phyloP scores from a whole-genome alignment of 306 rosid genomes.

The Trichosanthes cucumerina region DNA sequence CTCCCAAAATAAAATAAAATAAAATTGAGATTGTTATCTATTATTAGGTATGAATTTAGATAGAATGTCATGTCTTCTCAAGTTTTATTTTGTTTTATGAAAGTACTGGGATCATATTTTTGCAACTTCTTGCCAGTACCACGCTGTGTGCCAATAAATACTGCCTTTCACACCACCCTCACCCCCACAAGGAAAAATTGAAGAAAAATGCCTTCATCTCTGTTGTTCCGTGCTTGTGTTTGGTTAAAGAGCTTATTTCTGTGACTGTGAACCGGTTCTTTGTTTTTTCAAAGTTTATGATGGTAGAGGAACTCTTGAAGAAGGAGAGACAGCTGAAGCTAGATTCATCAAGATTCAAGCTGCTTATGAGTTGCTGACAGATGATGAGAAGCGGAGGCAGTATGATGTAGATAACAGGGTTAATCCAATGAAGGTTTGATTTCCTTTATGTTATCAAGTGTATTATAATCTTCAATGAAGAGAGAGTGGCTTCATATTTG shows the following conservation, averaged over 20 bases:
- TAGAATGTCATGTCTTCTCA: not conserved
- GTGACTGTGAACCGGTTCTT: conserved; percentile 7
- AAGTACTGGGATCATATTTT: not conserved
- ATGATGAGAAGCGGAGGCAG: conserved; percentile 47
- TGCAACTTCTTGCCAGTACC: not conserved
- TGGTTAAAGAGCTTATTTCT: conserved; percentile 1
- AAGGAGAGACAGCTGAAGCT: conserved; percentile 91
- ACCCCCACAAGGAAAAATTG: not conserved
- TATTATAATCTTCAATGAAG: not conserved
- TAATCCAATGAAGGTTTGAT: conserved; percentile 83
- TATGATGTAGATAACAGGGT: conserved; percentile 79
- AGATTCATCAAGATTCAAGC: conserved; percentile 97
- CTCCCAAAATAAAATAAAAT: not conserved
- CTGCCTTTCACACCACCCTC: not conserved
- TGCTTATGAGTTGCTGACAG: conserved; percentile 80
- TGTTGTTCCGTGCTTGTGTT: not conserved
- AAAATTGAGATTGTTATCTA: not conserved
- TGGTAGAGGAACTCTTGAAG: conserved; percentile 87
- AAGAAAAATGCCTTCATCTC: not conserved
- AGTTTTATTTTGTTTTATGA: not conserved
- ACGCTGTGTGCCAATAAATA: not conserved
- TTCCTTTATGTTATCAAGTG: conserved; percentile 7
- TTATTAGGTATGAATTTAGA: not conserved
- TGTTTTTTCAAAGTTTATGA: conserved; percentile 41
- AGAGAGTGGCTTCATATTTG: not conserved